Evolutionary conservation across 352 stramenopile species (phyloP).

Genomic region (Globisporangium echinulatum): DNA sequence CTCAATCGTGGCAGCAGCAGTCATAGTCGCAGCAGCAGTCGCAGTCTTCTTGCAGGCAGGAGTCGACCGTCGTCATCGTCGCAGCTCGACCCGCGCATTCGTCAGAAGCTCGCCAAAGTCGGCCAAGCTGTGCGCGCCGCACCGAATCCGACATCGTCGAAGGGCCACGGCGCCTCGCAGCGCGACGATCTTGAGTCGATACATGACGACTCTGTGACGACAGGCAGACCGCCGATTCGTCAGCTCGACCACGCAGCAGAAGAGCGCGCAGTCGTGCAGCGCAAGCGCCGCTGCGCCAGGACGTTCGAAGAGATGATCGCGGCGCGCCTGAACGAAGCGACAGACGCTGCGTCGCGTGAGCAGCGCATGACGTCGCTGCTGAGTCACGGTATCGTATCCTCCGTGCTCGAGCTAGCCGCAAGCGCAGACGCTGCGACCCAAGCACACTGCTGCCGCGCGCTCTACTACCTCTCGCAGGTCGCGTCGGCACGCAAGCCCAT

Average conservation of each 20-base stretch:
- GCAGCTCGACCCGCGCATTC: slow-evolving; percentile 7
- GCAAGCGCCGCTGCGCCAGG: slow-evolving; percentile 63
- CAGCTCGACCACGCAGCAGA: slow-evolving; percentile 12
- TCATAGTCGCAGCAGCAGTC: not conserved
- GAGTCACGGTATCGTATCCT: slow-evolving; percentile 62
- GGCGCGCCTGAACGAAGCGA: slow-evolving; percentile 20
- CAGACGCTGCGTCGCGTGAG: slow-evolving; percentile 4
- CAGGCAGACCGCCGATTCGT: slow-evolving; percentile 6
- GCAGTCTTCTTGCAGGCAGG: not conserved
- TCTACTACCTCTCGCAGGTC: slow-evolving; percentile 55
- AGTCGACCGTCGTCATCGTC: slow-evolving; percentile 17
- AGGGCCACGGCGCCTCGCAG: too few species aligned
- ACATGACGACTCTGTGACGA: not conserved
- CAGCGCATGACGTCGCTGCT: slow-evolving; percentile 33
- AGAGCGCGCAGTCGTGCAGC: slow-evolving; percentile 25
- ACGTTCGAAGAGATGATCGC: slow-evolving; percentile 78
- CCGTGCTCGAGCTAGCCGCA: slow-evolving; percentile 35
- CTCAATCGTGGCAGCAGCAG: slow-evolving; percentile 14
- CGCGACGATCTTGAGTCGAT: too few species aligned
- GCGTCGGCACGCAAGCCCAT: slow-evolving; percentile 41
- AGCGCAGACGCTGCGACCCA: slow-evolving; percentile 46
- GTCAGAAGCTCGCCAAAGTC: slow-evolving; percentile 13
- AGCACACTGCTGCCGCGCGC: slow-evolving; percentile 53
- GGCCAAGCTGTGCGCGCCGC: not conserved
- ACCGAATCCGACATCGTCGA: not conserved